Percentiles rank a stretch among this genome's conserved stretches.
These are phyloP conservation scores for Pyricularia sp. DNA, from an alignment of 2,329 filamentous ascomycete species.

Conservation along the genomic window DNA sequence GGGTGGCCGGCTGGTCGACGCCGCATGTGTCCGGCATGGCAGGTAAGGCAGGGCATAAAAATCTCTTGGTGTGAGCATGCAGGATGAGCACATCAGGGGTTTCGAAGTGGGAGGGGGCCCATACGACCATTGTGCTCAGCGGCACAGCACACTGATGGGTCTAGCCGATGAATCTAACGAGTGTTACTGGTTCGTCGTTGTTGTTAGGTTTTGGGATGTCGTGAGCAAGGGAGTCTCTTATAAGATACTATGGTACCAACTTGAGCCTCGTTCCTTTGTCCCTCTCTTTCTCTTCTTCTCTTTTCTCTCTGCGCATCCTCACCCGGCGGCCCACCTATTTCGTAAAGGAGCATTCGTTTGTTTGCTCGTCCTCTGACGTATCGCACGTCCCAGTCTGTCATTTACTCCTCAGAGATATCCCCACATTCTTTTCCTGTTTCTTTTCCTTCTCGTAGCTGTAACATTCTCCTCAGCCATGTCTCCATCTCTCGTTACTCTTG, in stretches of 20 bases:
- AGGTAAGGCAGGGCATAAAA: neutral
- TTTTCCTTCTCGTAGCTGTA: constrained; percentile 13
- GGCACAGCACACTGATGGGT: neutral
- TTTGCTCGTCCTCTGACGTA: constrained; percentile 32
- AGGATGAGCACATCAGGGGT: neutral
- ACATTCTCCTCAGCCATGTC: constrained; percentile 23
- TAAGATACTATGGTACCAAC: neutral
- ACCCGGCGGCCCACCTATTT: neutral
- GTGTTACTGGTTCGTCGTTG: neutral
- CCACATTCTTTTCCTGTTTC: constrained; percentile 11
- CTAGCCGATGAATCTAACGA: neutral
- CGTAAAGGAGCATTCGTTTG: constrained; percentile 16
- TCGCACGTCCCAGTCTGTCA: constrained; percentile 33
- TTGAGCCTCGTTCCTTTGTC: neutral
- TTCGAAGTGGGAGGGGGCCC: neutral
- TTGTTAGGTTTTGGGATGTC: neutral
- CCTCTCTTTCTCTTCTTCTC: neutral
- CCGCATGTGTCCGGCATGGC: neutral
- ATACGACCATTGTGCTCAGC: neutral
- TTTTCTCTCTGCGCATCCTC: neutral
- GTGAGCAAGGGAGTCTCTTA: neutral
- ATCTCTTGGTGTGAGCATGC: neutral
- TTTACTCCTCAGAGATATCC: constrained; percentile 15
- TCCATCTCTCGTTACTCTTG: constrained; percentile 28
- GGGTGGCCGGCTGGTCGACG: neutral